These are phyloP conservation scores for Tylopilus felleus DNA, from an alignment of 768 basidiomycete genomes.

Conservation along the genomic window DNA sequence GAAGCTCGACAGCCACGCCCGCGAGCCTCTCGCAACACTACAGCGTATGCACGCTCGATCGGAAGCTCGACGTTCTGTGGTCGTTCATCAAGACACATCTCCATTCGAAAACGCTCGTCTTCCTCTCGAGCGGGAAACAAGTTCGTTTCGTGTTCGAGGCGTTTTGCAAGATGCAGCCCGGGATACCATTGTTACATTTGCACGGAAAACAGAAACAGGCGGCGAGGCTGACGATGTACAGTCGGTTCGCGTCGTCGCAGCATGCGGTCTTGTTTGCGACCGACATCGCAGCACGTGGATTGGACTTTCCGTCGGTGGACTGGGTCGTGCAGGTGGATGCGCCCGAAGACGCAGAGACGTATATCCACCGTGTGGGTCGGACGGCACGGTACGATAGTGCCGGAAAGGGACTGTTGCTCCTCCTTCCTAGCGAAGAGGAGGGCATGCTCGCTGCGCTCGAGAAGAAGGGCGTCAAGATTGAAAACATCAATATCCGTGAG, in stretches of 20 bases:
- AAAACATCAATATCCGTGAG: conserved; percentile 82
- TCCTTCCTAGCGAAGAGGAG: conserved; percentile 89
- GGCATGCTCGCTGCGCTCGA: conserved; percentile 76
- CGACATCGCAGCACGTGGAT: conserved; percentile 91
- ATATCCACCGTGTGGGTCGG: conserved; percentile 94
- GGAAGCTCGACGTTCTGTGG: conserved; percentile 90
- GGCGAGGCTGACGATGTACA: conserved; percentile 80
- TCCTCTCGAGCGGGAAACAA: conserved; percentile 94
- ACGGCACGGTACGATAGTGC: conserved; percentile 92
- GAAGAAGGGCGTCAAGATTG: conserved; percentile 66
- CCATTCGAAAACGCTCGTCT: conserved; percentile 87
- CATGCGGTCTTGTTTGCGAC: conserved; percentile 91
- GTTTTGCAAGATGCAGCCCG: conserved; percentile 94
- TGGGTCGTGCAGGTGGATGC: conserved; percentile 97
- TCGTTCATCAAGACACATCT: conserved; percentile 94
- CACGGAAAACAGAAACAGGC: conserved; percentile 97
- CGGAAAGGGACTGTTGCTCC: conserved; percentile 79
- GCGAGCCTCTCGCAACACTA: conserved; percentile 86
- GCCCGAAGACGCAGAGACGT: conserved; percentile 96
- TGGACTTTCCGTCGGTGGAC: conserved; percentile 95
- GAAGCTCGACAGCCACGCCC: conserved; percentile 54
- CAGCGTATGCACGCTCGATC: conserved; percentile 74
- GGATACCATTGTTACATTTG: conserved; percentile 86
- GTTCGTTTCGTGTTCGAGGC: conserved; percentile 96
- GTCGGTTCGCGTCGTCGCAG: conserved; percentile 75